Base-by-base conservation (phyloP, 129 eudicot species). In the Flaveria trinervia region DNA sequence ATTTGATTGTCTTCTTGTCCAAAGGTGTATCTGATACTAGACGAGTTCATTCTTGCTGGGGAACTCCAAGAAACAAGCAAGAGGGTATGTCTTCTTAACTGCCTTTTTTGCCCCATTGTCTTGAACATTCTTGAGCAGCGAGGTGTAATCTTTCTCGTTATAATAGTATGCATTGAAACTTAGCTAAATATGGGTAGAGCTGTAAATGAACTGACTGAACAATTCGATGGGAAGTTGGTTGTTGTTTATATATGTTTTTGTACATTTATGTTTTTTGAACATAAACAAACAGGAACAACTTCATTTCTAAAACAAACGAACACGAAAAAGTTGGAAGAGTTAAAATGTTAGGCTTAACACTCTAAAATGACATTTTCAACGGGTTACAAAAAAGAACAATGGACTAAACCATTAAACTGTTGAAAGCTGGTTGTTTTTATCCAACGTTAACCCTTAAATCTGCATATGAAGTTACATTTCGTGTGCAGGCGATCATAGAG, bases 11-110 rank as follows among this genome's bases (percentile, higher is more conserved):
- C 50, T 28, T 57, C 18, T 70, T 44, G 81, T 43, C 55, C 25
- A 72, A 36, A 91, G 97, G 97, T 91, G 18, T 91, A 88, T 67
- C 85, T 91, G 76, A 91, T 88, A 85, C 80, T 91, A 25, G 92
- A 91, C 28, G 92, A 91, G 86, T 91, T 91, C 82, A 91, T 91
- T 79, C 94, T 91, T 79, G 97, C 97, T 22, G 97, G 97, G 66
- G 97, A 91, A 83, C 97, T 91, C 54, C 94, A 88, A 83, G 97
- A 91, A 88, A 91, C 94, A 23, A 88, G 97, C 88, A 91, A 91
- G 66, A 79, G 79, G 90, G 94, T 88, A 79, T 60, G 65, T 6
- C 33, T 17, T 60, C 16, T 18, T 56, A 56, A 26, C 67, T 59
- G 14, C 5, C 36, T 9, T 72, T 12, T 59, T 49, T 56, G 22